Base-by-base conservation (phyloP, 1,284 basidiomycete genomes). In the Phylloporus gajari region DNA sequence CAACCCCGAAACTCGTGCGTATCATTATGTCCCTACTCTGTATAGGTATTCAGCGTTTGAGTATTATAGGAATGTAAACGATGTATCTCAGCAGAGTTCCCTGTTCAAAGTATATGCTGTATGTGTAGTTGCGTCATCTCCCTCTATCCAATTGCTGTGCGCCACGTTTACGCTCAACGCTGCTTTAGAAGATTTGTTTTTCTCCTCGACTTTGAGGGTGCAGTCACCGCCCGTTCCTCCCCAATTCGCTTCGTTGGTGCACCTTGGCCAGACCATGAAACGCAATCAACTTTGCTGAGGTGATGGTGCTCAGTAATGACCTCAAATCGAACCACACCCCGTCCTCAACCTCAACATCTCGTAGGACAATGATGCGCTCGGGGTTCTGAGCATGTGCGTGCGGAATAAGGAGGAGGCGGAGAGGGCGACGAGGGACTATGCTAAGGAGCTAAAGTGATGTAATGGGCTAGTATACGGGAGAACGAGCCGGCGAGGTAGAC, bases 141-240 rank as follows among this genome's bases (percentile, higher is more conserved):
- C 46, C 19, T 48, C 95, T 94, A 93, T 97, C 44, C 92, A 95
- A 84, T 94, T 95, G 0, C 86, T 98, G 7, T 90, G 97, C 17
- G 96, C 95, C 0, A 94, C 97, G 0, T 97, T 99, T 82, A 97
- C 96, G 1, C 89, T 98, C 73, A 98, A 99, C 82, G 94, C 93
- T 3, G 93, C 95, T 1, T 89, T 99, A 44, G 98, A 97, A 82
- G 91, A 97, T 2, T 86, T 99, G 48, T 99, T 98, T 86, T 89
- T 99, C 38, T 92, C 94, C 23, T 91, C 93, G 8, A 98, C 0
- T 94, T 95, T 0, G 88, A 94, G 3, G 97, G 95, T 6, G 97
- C 97, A n/a, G n/a, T n/a, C 0, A 98, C 99, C 71, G 95, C 96
- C 0, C 89, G 83, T 99, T 98, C 85, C 88, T 99, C 5, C 97